Percentiles rank a stretch among this genome's conserved stretches.
Conservation (phyloP, 257 asterid species). For the Primulina tabacum region DNA sequence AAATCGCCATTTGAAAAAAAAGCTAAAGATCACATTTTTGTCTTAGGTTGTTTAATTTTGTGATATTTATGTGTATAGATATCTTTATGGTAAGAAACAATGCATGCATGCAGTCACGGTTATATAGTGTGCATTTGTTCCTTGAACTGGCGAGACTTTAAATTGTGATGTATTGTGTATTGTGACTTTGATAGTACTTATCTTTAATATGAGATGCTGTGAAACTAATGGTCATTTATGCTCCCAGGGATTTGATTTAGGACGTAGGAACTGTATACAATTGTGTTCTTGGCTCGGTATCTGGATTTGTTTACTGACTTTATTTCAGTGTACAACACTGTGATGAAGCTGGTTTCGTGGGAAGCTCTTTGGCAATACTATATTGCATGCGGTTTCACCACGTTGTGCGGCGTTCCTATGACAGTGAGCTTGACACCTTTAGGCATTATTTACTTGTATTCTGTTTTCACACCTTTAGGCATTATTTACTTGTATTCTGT, state of each 20-base stretch:
- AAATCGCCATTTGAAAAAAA: not conserved
- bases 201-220: conserved; percentile 7
- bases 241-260: conserved; percentile 77
- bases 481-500: conserved; percentile 19
- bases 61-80: not conserved
- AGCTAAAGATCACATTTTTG: not conserved
- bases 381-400: conserved; percentile 85
- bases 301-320: conserved; percentile 81
- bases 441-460: not conserved
- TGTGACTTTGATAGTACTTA: not conserved
- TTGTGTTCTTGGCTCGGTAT: conserved; percentile 86
- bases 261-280: conserved; percentile 88
- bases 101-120: not conserved
- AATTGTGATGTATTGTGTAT: too few relatives aligned
- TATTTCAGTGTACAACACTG: conserved; percentile 72
- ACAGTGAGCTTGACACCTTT: not conserved
- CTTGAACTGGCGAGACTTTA: too few relatives aligned
- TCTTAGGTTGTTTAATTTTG: too few relatives aligned
- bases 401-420: conserved; percentile 56
- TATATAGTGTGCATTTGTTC: too few relatives aligned
- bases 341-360: conserved; percentile 90
- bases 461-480: too few relatives aligned
- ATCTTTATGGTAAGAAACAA: not conserved
- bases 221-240: conserved; percentile 25
- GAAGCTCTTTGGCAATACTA: conserved; percentile 79